Base-by-base conservation (phyloP, 768 basidiomycete genomes). In the Podaxis mareebaensis region DNA sequence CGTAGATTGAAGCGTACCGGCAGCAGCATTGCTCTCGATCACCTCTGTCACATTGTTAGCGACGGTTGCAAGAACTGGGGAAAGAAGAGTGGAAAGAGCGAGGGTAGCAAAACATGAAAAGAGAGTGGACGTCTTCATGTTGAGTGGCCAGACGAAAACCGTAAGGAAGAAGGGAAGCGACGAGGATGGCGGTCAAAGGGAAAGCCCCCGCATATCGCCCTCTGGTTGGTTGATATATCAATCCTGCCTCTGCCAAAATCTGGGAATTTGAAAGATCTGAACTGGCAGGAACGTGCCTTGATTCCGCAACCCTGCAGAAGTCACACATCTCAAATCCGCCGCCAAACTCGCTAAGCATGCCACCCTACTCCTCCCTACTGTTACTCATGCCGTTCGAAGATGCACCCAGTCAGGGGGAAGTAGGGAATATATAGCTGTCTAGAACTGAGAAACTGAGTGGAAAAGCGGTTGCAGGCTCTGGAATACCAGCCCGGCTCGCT, bases 111-210 rank as follows among this genome's bases (percentile, higher is more conserved):
- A 62, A 30, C 71, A 53, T 20, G 71, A 68, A 53, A 72, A 67
- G 67, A 75, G 62, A 70, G 67, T 68, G 68, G 70, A 71, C 61
- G 71, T 71, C 72, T 73, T 76, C 74, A 75, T 58, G 10, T 75
- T 60, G 44, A 66, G 53, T 44, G 70, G 67, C 60, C 64, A 66
- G 71, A 70, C 65, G 58, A 65, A 63, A 44, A 66, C 67, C 22
- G 52, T 10, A n/a, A 56, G 22, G 42, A 8, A 39, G 39, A 36
- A 20, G 12, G 36, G 53, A 38, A 52, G 11, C 11, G 28, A 36
- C 38, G 13, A 15, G 12, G 20, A 15, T n/a, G 54, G 13, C n/a
- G 38, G 39, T 13, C 13, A 15, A 20, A 8, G 42, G 42, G 13
- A 20, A 44, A 44, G 42, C n/a, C n/a, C n/a, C n/a, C n/a, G 5